Evolutionary conservation across 1,284 basidiomycete species (phyloP).

Genomic region (Moesziomyces sp.): DNA sequence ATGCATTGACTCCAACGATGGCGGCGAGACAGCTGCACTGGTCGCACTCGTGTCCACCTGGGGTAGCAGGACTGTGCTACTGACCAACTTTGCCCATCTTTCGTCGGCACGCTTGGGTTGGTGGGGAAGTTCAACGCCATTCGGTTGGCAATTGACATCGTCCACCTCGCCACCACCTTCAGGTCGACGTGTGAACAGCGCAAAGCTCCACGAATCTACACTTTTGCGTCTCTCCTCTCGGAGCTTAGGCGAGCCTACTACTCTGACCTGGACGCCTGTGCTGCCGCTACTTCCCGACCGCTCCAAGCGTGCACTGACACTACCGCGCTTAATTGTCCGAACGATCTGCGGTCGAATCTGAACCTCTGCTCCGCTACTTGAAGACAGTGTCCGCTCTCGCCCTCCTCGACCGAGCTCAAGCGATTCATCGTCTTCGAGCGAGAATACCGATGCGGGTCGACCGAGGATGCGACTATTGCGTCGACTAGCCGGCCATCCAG

Average conservation of each 20-base stretch:
- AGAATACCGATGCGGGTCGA: slow-evolving; percentile 31
- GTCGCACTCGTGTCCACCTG: no score
- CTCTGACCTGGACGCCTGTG: slow-evolving; percentile 23
- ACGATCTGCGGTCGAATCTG: slow-evolving; percentile 42
- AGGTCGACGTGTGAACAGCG: no score
- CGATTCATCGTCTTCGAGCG: slow-evolving; percentile 32
- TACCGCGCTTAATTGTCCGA: slow-evolving; percentile 24
- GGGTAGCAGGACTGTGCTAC: no score
- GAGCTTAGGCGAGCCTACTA: slow-evolving; percentile 14
- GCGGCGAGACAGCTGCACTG: no score
- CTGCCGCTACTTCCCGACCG: slow-evolving; percentile 27
- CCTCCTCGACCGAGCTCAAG: slow-evolving; percentile 8
- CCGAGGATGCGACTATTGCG: slow-evolving; percentile 29
- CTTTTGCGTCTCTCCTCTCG: no score
- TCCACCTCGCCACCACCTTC: slow-evolving; percentile 4
- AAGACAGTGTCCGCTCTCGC: slow-evolving; percentile 18
- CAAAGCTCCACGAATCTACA: no score
- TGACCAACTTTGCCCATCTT: no score
- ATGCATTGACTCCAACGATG: neutral
- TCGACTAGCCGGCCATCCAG: slow-evolving; percentile 29
- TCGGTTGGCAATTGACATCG: slow-evolving; percentile 19
- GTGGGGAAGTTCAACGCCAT: slow-evolving; percentile 12
- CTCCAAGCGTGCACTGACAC: slow-evolving; percentile 13
- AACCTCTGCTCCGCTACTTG: slow-evolving; percentile 25
- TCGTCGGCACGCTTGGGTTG: no score